Conservation (phyloP, 305 asterid species). For the Striga hermonthica region DNA sequence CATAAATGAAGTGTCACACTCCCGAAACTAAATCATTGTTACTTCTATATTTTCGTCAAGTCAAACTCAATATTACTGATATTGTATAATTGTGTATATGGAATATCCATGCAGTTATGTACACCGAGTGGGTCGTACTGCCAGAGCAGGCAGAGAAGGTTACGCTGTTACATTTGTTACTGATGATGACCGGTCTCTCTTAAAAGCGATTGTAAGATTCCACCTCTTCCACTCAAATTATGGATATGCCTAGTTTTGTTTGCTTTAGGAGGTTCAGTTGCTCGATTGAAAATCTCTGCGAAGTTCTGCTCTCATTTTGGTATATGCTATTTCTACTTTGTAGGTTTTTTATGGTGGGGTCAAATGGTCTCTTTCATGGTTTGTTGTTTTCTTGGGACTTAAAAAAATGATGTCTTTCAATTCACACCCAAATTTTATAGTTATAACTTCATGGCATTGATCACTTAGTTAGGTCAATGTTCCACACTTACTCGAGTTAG, state of each 20-base stretch:
- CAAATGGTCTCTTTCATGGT: conserved; percentile 63
- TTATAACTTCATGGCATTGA: not conserved
- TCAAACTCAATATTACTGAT: conserved; percentile 10
- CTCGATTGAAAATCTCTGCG: not conserved
- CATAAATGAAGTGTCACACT: too few species aligned
- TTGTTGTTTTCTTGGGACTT: not conserved
- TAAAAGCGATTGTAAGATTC: conserved; percentile 71
- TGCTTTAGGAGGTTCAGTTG: not conserved
- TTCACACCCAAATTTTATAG: not conserved
- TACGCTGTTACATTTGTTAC: conserved; percentile 92
- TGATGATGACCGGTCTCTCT: conserved; percentile 79
- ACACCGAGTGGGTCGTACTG: conserved; percentile 97
- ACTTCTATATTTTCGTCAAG: not conserved
- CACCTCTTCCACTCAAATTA: not conserved
- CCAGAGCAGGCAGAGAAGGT: conserved; percentile 90
- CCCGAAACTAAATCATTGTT: not conserved
- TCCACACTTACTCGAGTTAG: too few species aligned
- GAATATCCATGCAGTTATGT: conserved; percentile 55
- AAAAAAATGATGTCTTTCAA: too few species aligned
- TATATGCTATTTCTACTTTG: not conserved
- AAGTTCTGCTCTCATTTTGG: conserved; percentile 14
- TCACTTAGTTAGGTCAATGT: conserved; percentile 31
- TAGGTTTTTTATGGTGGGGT: conserved; percentile 45
- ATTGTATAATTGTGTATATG: conserved; percentile 5
- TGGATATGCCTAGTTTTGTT: conserved; percentile 10